These are phyloP conservation scores for Zizania palustris DNA, from an alignment of 202 grass and related monocot genomes.

Conservation along the genomic window DNA sequence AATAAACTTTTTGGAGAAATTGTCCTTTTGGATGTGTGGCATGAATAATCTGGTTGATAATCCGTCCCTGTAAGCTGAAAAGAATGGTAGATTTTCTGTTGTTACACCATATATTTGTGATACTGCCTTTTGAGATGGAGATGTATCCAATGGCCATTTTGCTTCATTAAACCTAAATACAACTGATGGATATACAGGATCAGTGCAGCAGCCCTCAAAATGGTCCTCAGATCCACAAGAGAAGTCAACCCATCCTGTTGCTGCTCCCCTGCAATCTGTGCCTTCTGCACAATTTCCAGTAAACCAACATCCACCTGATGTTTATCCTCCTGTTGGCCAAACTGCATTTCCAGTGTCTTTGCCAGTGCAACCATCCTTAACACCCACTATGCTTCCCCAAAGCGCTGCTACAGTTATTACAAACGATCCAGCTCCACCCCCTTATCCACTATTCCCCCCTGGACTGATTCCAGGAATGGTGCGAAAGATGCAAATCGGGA, in stretches of 20 bases:
- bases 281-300: conserved; percentile 45
- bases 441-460: conserved; percentile 92
- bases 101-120: background rate
- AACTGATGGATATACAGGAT: conserved; percentile 48
- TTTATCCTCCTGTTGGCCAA: conserved; percentile 53
- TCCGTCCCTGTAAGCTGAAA: too few relatives aligned
- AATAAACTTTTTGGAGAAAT: too few relatives aligned
- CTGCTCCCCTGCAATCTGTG: conserved; percentile 37
- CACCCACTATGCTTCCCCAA: conserved; percentile 39
- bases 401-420: conserved; percentile 28
- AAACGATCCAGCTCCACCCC: conserved; percentile 62
- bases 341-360: conserved; percentile 57
- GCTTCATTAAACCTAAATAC: conserved; percentile 32
- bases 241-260: conserved; percentile 40
- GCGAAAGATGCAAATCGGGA: conserved; percentile 94
- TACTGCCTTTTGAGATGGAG: conserved; percentile 10
- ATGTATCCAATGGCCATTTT: background rate
- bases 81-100: background rate
- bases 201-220: conserved; percentile 56
- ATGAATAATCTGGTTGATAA: too few relatives aligned
- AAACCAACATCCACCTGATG: conserved; percentile 52
- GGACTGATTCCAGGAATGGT: conserved; percentile 99
- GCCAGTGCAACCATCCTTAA: conserved; percentile 33
- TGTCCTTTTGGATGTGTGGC: too few relatives aligned
- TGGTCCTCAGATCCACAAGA: conserved; percentile 64